Evolutionary conservation across 192 early-diverging fungal species (phyloP), one percentile per base, ranked within the genome.

Genomic region (Gamsiella multidivaricata): DNA sequence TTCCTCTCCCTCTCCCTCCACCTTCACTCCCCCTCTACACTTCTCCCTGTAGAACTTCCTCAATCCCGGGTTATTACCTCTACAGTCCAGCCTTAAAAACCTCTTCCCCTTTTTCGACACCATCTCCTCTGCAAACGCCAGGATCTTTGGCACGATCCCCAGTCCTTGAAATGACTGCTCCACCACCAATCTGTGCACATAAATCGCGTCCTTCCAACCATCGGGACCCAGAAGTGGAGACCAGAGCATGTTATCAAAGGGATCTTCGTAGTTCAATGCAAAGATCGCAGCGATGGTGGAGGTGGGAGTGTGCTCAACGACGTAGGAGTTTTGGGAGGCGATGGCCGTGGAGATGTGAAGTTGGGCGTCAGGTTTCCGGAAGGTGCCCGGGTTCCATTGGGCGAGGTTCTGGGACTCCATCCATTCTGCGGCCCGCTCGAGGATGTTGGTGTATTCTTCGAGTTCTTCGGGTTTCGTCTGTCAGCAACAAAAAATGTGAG

Each of bases 241-340:
- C 74, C 74, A 78, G 6, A 78, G 54, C 74, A 78, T 78, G 8
- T 78, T 54, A 49, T 78, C 74, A 78, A 78, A 78, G 42, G 74
- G 74, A 34, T 78, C 74, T 17, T 51, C 43, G 10, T 68, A 64
- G 29, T 78, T 78, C 7, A 78, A 25, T 0, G 74, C 61, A 64
- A 78, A 78, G 39, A 78, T 78, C 23, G 74, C 65, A 8, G 74
- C 74, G 49, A 78, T 69, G 2, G 58, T 68, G 3, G 42, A 14
- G 2, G 60, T 43, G 0, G 47, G 53, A 0, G 8, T 15, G 28
- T 68, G 65, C 54, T 63, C 33, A 8, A 78, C 74, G 2, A 78
- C 61, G 18, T 51, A 78, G 4, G 65, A 78, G 54, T 32, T 78
- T 33, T 64, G 50, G n/a, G 39, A 23, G 3, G 54, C 33, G 39